Evolutionary conservation across 1,284 basidiomycete species (phyloP).

Genomic region (Austroboletus novae-zelandiae): DNA sequence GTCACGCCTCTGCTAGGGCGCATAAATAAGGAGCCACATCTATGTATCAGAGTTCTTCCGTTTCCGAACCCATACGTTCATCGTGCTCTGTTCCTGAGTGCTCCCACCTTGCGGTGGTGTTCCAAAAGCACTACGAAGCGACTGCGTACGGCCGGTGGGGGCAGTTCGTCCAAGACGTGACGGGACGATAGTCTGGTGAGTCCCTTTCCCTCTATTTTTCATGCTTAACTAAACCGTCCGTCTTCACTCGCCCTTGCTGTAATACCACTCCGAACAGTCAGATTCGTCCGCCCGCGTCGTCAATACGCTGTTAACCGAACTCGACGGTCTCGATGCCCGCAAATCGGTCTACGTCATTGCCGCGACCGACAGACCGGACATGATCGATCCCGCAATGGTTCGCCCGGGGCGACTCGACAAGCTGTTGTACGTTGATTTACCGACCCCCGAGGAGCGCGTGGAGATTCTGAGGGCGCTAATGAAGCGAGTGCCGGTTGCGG

Average conservation of each 20-base stretch:
- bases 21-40: too few species aligned
- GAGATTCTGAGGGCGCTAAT: slow-evolving; percentile 81
- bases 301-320: slow-evolving; percentile 94
- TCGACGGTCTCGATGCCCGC: slow-evolving; percentile 90
- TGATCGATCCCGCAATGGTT: slow-evolving; percentile 99
- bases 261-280: slow-evolving; percentile 51
- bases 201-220: slow-evolving; percentile 3
- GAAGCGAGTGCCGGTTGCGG: slow-evolving; percentile 68
- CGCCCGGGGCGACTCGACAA: slow-evolving; percentile 96
- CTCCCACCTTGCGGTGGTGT: too few species aligned
- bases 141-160: slow-evolving; percentile 13
- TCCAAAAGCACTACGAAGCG: slow-evolving; percentile 61
- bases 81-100: too few species aligned
- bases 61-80: too few species aligned
- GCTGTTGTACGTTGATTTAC: slow-evolving; percentile 94
- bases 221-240: too few species aligned
- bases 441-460: slow-evolving; percentile 70
- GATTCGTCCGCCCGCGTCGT: slow-evolving; percentile 97
- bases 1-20: too few species aligned
- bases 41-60: too few species aligned
- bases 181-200: slow-evolving; percentile 87
- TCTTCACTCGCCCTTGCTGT: too few species aligned
- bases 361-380: slow-evolving; percentile 98
- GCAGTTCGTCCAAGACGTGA: slow-evolving; percentile 48
- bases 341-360: slow-evolving; percentile 95